These are phyloP conservation scores for Adansonia madagascariensis DNA, from an alignment of 441 rosid species.

Conservation along the genomic window DNA sequence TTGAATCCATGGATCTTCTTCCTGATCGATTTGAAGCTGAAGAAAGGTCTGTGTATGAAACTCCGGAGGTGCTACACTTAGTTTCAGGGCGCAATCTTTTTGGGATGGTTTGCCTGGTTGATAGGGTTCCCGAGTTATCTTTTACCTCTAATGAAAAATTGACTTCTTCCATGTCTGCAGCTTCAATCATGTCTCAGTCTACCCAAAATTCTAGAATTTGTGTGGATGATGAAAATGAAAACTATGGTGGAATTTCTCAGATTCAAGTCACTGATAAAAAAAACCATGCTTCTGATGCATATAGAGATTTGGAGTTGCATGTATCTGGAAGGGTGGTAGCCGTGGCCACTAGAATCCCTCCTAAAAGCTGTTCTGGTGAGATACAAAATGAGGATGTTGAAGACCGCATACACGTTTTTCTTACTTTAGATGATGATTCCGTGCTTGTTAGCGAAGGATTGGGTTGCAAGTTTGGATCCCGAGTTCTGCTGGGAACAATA, in stretches of 20 bases:
- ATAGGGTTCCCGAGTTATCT: slow-evolving; percentile 56
- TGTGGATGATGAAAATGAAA: slow-evolving; percentile 31
- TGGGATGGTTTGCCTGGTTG: slow-evolving; percentile 78
- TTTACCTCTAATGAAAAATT: slow-evolving; percentile 46
- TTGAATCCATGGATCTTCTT: slow-evolving; percentile 78
- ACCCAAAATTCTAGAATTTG: slow-evolving; percentile 37
- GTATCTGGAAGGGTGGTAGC: slow-evolving; percentile 80
- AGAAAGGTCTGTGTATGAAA: slow-evolving; percentile 81
- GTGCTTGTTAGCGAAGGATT: slow-evolving; percentile 27
- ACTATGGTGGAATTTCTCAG: slow-evolving; percentile 40
- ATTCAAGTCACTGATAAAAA: slow-evolving; percentile 33
- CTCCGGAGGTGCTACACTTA: slow-evolving; percentile 81
- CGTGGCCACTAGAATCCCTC: slow-evolving; percentile 72
- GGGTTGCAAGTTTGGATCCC: slow-evolving; percentile 39
- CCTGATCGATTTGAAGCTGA: slow-evolving; percentile 95
- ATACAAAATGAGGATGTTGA: slow-evolving; percentile 46
- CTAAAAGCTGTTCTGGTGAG: slow-evolving; percentile 46
- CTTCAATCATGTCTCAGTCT: slow-evolving; percentile 33
- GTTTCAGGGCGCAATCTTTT: slow-evolving; percentile 90
- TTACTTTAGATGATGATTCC: slow-evolving; percentile 48
- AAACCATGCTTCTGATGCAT: slow-evolving; percentile 62
- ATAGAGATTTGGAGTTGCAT: slow-evolving; percentile 81
- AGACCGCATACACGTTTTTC: slow-evolving; percentile 78
- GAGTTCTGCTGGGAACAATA: slow-evolving; percentile 70
- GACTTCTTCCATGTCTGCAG: slow-evolving; percentile 41